Conservation (phyloP, 108 stramenopile genomes). For the Nitzschia sp. region DNA sequence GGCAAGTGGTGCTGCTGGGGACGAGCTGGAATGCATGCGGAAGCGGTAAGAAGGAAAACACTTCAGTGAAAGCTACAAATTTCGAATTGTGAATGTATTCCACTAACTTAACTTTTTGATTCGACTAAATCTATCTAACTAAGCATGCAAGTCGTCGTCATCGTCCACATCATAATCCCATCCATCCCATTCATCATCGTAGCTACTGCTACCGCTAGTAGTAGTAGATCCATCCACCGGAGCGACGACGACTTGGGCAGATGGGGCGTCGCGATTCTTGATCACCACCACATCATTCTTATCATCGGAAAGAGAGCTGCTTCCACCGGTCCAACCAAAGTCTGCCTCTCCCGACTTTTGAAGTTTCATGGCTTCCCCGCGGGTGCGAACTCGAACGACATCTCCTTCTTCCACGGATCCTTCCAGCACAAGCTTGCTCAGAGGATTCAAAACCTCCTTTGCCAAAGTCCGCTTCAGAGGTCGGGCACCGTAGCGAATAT, state of each 20-base stretch:
- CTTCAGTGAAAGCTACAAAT: not conserved
- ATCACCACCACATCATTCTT: constrained; percentile 72
- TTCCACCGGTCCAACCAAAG: constrained; percentile 53
- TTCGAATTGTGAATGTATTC: too few relatives aligned
- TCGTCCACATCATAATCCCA: not conserved
- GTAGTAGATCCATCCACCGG: constrained; percentile 5
- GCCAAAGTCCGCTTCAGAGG: constrained; percentile 90
- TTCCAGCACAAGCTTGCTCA: constrained; percentile 73
- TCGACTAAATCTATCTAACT: not conserved
- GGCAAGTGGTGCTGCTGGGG: too few relatives aligned
- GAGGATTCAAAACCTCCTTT: constrained; percentile 84
- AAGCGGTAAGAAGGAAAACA: not conserved
- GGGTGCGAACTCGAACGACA: constrained; percentile 60
- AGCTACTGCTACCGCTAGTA: not conserved
- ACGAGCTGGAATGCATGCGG: too few relatives aligned
- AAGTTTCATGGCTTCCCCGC: constrained; percentile 61
- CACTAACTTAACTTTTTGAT: too few relatives aligned
- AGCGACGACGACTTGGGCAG: constrained; percentile 1
- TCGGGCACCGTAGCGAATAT: constrained; percentile 92
- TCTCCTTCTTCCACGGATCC: constrained; percentile 70
- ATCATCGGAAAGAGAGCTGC: constrained; percentile 36
- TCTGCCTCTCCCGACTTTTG: constrained; percentile 28
- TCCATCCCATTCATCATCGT: constrained; percentile 20
- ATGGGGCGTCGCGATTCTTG: constrained; percentile 43
- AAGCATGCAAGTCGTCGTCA: constrained; percentile 13